Base-by-base conservation (phyloP, 192 early-diverging fungal genomes). In the Pilobolus umbonatus region DNA sequence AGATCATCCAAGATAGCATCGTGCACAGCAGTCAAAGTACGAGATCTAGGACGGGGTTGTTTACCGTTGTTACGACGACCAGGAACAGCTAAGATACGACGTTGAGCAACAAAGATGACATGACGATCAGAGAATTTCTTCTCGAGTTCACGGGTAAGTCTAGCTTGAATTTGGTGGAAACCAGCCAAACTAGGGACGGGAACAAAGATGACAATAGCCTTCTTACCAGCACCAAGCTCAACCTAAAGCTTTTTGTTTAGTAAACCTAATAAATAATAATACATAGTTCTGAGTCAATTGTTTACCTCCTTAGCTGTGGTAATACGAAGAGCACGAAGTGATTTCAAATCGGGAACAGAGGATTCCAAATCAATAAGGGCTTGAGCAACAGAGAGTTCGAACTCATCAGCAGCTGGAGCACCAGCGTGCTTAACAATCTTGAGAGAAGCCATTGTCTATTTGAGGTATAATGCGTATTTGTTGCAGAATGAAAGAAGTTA, bases 121-220 rank as follows among this genome's bases (percentile, higher is more conserved):
- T 98, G 96, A 64, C 94, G 89, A 82, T 98, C 96, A 70, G 91
- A 92, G 88, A 98, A 96, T 90, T 98, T 98, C 92, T 98, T 98
- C 86, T 98, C 96, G 69, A 98, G 85, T 85, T 98, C 96, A 75
- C 96, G 93, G 69, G 93, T 93, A 53, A 98, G 88, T 71, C 88
- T 82, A 46, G 57, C 9, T 81, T 96, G 94, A 73, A 96, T 81
- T 86, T 96, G 96, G 85, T 97, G 93, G 87, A 92, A 92, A 56
- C 84, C 85, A 85, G 94, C 93, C 57, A 94, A 73, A 65, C 86
- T 75, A 43, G 96, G 96, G 59, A 97, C 94, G 62, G 96, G 94
- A 60, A 98, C 96, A 70, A 94, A 96, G 78, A 98, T 81, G 65
- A 95, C 85, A 63, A 98, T 85, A 55, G 96, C 93, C 86, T 95